These are phyloP conservation scores for Diaporthe citrichinensis DNA, from an alignment of 2,329 filamentous ascomycete genomes.

Conservation along the genomic window DNA sequence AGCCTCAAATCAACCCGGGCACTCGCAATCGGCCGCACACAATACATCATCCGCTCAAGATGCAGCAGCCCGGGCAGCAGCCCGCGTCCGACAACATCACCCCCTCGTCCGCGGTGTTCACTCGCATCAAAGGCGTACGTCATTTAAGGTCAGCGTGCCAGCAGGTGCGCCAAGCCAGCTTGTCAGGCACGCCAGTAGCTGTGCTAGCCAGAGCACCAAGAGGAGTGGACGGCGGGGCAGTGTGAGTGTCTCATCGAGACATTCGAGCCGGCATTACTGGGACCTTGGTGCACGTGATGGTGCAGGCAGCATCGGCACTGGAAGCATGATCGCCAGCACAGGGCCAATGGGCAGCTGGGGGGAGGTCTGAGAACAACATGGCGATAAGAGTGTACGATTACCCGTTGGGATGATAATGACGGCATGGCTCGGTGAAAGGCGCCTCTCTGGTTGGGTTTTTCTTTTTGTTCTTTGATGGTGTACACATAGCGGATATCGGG, in stretches of 20 bases:
- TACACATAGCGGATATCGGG: neutral
- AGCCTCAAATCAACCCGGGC: constrained; percentile 57
- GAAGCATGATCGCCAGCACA: constrained; percentile 76
- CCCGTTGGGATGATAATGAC: constrained; percentile 14
- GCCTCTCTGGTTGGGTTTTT: neutral
- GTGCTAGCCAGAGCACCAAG: constrained; percentile 89
- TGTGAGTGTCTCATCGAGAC: constrained; percentile 80
- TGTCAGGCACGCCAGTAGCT: constrained; percentile 73
- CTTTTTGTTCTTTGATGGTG: constrained; percentile 4
- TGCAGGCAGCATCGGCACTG: constrained; percentile 79
- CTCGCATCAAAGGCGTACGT: constrained; percentile 65
- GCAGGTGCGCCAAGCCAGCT: constrained; percentile 52
- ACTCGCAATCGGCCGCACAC: constrained; percentile 64
- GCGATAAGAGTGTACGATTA: neutral
- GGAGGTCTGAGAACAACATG: constrained; percentile 68
- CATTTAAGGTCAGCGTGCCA: constrained; percentile 68
- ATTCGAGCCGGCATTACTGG: constrained; percentile 92
- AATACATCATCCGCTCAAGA: constrained; percentile 70
- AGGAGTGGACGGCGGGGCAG: constrained; percentile 77
- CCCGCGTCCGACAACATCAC: constrained; percentile 89
- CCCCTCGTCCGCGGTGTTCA: constrained; percentile 80
- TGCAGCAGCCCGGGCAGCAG: constrained; percentile 78
- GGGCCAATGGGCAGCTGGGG: constrained; percentile 84
- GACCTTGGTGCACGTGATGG: constrained; percentile 74
- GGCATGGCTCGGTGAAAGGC: neutral